These are phyloP conservation scores for Ogataea allantospora DNA, from an alignment of 805 yeast species.

Conservation along the genomic window DNA sequence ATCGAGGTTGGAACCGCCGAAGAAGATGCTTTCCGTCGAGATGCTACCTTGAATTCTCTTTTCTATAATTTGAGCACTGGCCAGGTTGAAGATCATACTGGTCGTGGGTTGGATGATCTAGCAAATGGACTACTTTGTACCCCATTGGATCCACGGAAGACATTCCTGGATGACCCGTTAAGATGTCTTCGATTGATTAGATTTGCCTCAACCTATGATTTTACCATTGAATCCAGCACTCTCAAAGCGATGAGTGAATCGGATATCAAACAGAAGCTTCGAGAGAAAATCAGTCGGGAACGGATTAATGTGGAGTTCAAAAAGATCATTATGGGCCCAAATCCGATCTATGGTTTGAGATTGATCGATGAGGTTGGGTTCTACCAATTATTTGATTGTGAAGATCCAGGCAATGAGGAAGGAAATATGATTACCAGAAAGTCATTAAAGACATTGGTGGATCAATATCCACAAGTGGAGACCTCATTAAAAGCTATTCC, in stretches of 20 bases:
- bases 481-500: constrained; percentile 13
- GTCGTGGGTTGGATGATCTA: constrained; percentile 71
- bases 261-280: constrained; percentile 56
- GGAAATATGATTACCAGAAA: constrained; percentile 7
- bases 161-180: constrained; percentile 92
- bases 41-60: constrained; percentile 91
- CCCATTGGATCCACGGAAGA: constrained; percentile 79
- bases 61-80: constrained; percentile 76
- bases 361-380: constrained; percentile 56
- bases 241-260: constrained; percentile 61
- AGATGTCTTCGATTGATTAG: constrained; percentile 82
- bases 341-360: constrained; percentile 62
- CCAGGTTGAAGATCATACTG: constrained; percentile 82
- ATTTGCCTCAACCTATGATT: constrained; percentile 78
- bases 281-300: constrained; percentile 81
- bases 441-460: constrained; percentile 22
- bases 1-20: constrained; percentile 84
- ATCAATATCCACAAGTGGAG: constrained; percentile 20
- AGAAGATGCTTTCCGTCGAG: constrained; percentile 90
- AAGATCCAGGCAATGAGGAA: constrained; percentile 21
- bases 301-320: constrained; percentile 83
- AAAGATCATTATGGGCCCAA: constrained; percentile 65
- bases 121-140: constrained; percentile 72
- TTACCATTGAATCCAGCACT: constrained; percentile 58
- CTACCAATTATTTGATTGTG: constrained; percentile 55